Conservation (phyloP, 2,329 filamentous ascomycete species). For the Zasmidium citrigriseum region DNA sequence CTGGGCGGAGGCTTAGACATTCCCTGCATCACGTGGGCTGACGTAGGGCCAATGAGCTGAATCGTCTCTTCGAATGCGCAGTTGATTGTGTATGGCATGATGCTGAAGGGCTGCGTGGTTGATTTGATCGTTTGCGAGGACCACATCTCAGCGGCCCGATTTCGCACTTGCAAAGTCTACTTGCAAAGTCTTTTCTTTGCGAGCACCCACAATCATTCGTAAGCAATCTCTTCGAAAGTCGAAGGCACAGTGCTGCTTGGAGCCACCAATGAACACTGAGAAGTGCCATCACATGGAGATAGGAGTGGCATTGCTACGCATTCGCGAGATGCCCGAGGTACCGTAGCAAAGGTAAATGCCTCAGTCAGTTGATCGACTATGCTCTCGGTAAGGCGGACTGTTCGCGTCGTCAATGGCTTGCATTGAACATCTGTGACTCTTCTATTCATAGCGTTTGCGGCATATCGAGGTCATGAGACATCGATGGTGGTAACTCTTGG, state of each 20-base stretch:
- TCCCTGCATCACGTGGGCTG: conserved; percentile 6
- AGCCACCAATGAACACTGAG: no score
- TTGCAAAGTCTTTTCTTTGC: no score
- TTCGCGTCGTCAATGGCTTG: not conserved
- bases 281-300: no score
- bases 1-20: conserved; percentile 20
- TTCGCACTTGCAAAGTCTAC: no score
- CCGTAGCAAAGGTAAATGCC: not conserved
- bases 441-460: conserved; percentile 12
- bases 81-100: not conserved
- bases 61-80: not conserved
- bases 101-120: not conserved
- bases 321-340: no score
- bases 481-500: not conserved
- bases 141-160: not conserved
- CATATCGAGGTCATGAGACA: conserved; percentile 3
- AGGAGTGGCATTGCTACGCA: no score
- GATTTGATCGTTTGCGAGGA: not conserved
- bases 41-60: not conserved
- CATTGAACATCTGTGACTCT: not conserved
- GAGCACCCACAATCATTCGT: no score
- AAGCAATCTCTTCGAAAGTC: no score
- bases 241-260: no score
- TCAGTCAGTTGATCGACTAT: not conserved
- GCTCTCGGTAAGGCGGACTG: not conserved